Evolutionary conservation across 306 rosid species (phyloP), one percentile per base, ranked within the genome.

Genomic region (Hippophae rhamnoides): DNA sequence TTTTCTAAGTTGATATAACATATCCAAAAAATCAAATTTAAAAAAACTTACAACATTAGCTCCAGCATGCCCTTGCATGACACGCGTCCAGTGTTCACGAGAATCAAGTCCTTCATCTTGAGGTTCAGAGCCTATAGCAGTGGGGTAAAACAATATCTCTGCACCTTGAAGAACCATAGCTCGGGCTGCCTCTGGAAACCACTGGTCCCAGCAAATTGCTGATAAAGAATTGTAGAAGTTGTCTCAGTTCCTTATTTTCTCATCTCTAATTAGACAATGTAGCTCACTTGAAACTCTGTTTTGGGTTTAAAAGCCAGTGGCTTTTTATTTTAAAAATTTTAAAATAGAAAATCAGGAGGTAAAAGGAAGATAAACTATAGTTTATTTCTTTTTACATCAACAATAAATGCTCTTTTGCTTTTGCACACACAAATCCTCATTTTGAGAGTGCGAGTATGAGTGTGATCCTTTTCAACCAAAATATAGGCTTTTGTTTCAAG

Each of bases 141-240:
- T 92, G 40, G 98, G 98, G 73, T 92, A 87, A 72, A 92, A 73
- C 85, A 92, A 75, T 74, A 92, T 80, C 74, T 92, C 96, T 10
- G 95, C 98, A 74, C 98, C 98, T 78, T 92, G 96, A 83, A 92
- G 96, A 50, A 62, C 96, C 95, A 92, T 83, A 53, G 95, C 86
- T 12, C 95, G 81, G 57, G 98, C 96, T 67, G 89, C 86, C 88
- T 92, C 98, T 0, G 96, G 98, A 75, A 92, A 92, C 95, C 98
- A 92, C 79, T 92, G 98, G 78, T 92, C 96, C 98, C 98, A 92
- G 81, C 98, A 87, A 62, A 92, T 85, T 69, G 93, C 98, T 92
- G 80, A 51, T 58, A 78, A 55, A 10, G 68, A 71, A 80, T 56
- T 60, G 5, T 49, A 65, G 13, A 40, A 55, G 66, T 56, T 69